Evolutionary conservation across 2,329 filamentous ascomycete species (phyloP).

Genomic region (Neophaeococcomyces aloes): DNA sequence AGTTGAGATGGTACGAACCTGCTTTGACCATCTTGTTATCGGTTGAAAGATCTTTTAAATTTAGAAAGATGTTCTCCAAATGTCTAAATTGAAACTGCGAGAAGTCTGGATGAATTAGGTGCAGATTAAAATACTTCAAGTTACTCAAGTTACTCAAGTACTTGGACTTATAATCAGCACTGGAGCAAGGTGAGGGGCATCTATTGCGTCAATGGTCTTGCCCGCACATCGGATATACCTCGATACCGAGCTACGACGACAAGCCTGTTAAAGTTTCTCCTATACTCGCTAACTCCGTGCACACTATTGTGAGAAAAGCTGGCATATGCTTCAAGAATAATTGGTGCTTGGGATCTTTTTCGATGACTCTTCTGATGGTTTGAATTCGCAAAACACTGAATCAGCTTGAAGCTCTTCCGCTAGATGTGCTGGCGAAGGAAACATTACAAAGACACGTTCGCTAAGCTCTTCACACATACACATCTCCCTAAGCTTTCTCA

Average conservation of each 20-base stretch:
- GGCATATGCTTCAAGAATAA: no score
- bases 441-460: not conserved
- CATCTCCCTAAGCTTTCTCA: constrained; percentile 25
- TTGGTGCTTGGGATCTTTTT: no score
- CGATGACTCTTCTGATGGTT: no score
- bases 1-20: constrained; percentile 49
- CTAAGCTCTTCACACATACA: not conserved
- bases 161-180: not conserved
- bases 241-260: no score
- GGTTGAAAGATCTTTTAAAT: not conserved
- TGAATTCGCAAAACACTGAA: no score
- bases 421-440: no score
- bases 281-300: no score
- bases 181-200: not conserved
- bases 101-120: no score
- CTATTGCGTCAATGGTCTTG: not conserved
- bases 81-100: not conserved
- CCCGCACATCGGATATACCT: not conserved
- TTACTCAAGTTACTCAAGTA: not conserved
- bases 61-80: not conserved
- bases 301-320: no score
- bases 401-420: no score
- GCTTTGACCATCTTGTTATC: constrained; percentile 90
- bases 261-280: no score
- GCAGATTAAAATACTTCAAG: no score